These are phyloP conservation scores for Sarocladium oryzae DNA, from an alignment of 2,329 filamentous ascomycete genomes.

Conservation along the genomic window DNA sequence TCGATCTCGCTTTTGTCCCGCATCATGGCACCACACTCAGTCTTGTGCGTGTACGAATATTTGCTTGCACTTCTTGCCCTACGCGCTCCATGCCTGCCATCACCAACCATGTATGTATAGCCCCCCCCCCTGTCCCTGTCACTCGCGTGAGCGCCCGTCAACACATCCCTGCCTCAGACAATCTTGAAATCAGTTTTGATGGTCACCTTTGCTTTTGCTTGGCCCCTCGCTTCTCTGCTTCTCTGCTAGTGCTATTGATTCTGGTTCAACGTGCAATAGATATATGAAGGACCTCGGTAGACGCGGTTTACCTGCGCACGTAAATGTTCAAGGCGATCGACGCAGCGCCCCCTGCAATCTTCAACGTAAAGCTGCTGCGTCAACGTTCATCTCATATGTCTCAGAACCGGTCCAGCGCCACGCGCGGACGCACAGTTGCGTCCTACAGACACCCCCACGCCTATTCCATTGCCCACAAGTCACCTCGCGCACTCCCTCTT, in stretches of 20 bases:
- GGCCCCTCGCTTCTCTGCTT: background rate
- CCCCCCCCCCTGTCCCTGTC: background rate
- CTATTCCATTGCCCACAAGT: no score
- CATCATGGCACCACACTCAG: background rate
- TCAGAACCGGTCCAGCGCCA: constrained; percentile 3
- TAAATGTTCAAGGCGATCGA: no score
- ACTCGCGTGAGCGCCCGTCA: constrained; percentile 4
- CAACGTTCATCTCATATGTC: background rate
- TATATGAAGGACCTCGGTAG: no score
- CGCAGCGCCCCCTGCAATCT: background rate
- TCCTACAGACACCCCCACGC: background rate
- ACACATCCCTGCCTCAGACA: background rate
- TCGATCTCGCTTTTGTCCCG: background rate
- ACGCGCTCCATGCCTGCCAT: no score
- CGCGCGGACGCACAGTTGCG: background rate
- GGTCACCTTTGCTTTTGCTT: background rate
- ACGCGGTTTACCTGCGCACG: no score
- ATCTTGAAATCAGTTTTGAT: background rate
- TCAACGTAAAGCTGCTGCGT: background rate
- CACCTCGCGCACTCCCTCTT: background rate
- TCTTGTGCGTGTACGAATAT: background rate
- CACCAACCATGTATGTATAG: no score
- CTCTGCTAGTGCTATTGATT: no score
- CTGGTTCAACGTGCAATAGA: no score
- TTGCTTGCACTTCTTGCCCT: no score